Conservation (phyloP, 2,329 filamentous ascomycete genomes). For the Camillea tinctor region DNA sequence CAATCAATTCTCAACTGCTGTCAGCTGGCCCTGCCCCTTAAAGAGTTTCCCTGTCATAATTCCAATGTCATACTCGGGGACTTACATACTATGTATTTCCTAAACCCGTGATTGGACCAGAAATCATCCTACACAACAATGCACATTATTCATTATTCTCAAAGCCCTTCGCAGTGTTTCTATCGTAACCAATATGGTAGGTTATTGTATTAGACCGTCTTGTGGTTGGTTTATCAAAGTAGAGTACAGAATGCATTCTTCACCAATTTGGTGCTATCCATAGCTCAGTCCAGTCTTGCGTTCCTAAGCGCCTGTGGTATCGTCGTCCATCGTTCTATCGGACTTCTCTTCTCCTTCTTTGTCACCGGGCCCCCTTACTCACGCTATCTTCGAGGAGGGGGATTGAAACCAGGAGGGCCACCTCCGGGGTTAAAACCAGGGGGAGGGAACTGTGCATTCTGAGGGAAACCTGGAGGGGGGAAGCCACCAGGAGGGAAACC, state of each 20-base stretch:
- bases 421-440: constrained; percentile 51
- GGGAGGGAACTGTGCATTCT: constrained; percentile 45
- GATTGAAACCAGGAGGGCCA: constrained; percentile 70
- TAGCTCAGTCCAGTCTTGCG: constrained; percentile 20
- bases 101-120: background rate
- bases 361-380: constrained; percentile 15
- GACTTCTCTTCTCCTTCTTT: constrained; percentile 5
- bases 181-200: constrained; percentile 7
- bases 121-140: background rate
- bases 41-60: constrained; percentile 5
- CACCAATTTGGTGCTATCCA: constrained; percentile 23
- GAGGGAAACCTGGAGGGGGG: constrained; percentile 45
- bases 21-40: constrained; percentile 7
- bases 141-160: background rate
- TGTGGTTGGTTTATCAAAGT: constrained; percentile 11
- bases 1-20: constrained; percentile 12
- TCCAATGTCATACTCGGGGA: too few species aligned
- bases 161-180: background rate
- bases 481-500: constrained; percentile 39
- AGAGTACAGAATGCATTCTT: constrained; percentile 19
- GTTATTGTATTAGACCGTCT: constrained; percentile 15
- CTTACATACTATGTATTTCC: background rate
- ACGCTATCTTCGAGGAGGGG: constrained; percentile 60
- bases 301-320: constrained; percentile 35
- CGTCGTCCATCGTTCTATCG: constrained; percentile 17